These are phyloP conservation scores for Blastobotrys illinoisensis DNA, from an alignment of 1,139 yeast species.

Conservation along the genomic window DNA sequence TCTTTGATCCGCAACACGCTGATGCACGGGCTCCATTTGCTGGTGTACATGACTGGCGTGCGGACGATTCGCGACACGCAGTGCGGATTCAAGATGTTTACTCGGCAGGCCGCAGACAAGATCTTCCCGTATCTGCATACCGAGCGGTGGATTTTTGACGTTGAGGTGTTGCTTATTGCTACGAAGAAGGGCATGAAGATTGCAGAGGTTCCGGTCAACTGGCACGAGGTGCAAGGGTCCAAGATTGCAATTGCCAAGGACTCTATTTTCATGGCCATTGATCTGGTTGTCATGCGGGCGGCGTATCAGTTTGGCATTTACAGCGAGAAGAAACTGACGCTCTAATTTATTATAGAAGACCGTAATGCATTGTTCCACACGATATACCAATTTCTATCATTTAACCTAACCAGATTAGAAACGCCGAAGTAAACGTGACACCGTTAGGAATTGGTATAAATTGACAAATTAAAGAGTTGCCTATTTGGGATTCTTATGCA, in stretches of 20 bases:
- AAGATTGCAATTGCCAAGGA: conserved; percentile 90
- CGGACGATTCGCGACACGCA: conserved; percentile 86
- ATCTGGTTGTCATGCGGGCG: conserved; percentile 80
- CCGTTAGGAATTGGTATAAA: too few relatives aligned
- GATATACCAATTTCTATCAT: too few relatives aligned
- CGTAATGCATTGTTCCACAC: too few relatives aligned
- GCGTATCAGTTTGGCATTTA: conserved; percentile 86
- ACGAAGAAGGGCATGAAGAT: conserved; percentile 61
- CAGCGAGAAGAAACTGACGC: conserved; percentile 25
- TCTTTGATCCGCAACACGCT: conserved; percentile 81
- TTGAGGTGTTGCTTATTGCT: conserved; percentile 80
- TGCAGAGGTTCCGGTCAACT: conserved; percentile 77
- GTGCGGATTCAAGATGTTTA: conserved; percentile 93
- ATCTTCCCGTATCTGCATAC: conserved; percentile 93
- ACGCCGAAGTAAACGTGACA: too few relatives aligned
- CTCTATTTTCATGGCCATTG: conserved; percentile 92
- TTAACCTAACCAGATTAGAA: too few relatives aligned
- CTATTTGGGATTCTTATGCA: too few relatives aligned
- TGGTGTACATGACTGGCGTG: conserved; percentile 85
- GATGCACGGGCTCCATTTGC: conserved; percentile 87
- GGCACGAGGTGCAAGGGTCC: conserved; percentile 97
- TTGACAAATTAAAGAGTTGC: too few relatives aligned
- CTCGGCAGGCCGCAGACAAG: conserved; percentile 52
- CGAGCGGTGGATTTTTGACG: conserved; percentile 98
- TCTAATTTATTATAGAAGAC: background rate